Conservation (phyloP, 2,329 filamentous ascomycete genomes). For the Dothiorella sarmentorum region DNA sequence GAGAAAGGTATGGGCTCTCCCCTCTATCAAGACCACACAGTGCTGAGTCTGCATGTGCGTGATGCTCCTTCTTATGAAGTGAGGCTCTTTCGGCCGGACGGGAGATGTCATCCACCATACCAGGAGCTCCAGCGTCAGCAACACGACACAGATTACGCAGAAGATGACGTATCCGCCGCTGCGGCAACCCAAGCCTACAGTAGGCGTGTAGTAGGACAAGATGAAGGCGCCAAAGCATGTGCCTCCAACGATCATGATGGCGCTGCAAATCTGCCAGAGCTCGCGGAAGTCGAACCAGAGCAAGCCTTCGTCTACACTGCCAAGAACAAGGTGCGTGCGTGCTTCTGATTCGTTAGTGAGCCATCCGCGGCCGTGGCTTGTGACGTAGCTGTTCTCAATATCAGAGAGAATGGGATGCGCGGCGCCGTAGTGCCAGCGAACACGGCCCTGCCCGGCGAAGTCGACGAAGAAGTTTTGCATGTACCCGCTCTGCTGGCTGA, state of each 20-base stretch:
- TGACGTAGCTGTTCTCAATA: conserved; percentile 42
- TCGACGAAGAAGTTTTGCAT: conserved; percentile 37
- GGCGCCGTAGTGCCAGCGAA: conserved; percentile 41
- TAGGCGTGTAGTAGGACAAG: conserved; percentile 45
- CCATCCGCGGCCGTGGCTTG: conserved; percentile 39
- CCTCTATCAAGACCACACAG: background rate
- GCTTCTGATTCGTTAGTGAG: conserved; percentile 33
- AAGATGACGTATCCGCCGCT: conserved; percentile 46
- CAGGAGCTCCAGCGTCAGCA: conserved; percentile 39
- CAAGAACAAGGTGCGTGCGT: conserved; percentile 35
- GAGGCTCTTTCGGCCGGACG: conserved; percentile 4
- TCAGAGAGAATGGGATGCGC: conserved; percentile 43
- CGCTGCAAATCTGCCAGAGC: conserved; percentile 41
- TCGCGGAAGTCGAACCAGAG: conserved; percentile 45
- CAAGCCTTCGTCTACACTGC: conserved; percentile 33
- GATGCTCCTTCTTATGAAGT: conserved; percentile 2
- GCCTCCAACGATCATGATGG: conserved; percentile 36
- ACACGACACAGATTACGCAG: conserved; percentile 28
- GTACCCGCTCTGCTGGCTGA: conserved; percentile 24
- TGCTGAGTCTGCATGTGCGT: background rate
- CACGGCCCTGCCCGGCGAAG: conserved; percentile 37
- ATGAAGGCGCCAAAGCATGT: conserved; percentile 40
- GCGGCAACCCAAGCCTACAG: conserved; percentile 44
- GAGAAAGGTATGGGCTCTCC: background rate
- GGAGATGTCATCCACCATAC: conserved; percentile 34